Conservation (phyloP, 306 rosid species). For the Cucurbita argyrosperma region DNA sequence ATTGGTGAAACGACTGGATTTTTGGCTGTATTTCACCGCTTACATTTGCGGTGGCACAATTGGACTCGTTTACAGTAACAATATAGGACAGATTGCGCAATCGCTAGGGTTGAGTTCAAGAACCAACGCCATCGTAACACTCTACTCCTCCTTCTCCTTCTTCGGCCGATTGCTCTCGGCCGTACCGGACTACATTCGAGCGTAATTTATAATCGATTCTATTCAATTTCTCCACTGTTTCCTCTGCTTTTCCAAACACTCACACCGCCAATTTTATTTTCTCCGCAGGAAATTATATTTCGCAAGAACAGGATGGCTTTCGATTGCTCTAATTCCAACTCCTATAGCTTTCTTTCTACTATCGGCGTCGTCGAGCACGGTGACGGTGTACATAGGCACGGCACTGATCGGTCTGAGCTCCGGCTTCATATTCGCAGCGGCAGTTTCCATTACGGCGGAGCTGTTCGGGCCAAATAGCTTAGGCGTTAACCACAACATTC, state of each 20-base stretch:
- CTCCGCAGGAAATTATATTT: constrained; percentile 65
- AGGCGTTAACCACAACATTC: constrained; percentile 83
- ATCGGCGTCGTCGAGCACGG: constrained; percentile 32
- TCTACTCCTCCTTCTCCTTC: constrained; percentile 84
- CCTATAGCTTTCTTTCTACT: constrained; percentile 71
- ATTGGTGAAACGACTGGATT: constrained; percentile 50
- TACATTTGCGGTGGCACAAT: constrained; percentile 94
- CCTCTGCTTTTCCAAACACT: background rate
- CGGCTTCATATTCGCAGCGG: constrained; percentile 91
- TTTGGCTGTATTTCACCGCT: constrained; percentile 77
- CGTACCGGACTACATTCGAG: constrained; percentile 66
- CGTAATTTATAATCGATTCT: constrained; percentile 25
- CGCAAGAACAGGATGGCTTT: constrained; percentile 92
- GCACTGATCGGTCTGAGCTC: constrained; percentile 79
- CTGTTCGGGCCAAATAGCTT: constrained; percentile 73
- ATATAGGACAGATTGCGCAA: constrained; percentile 89
- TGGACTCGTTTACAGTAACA: constrained; percentile 92
- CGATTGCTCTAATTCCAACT: constrained; percentile 72
- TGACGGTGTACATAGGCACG: constrained; percentile 44
- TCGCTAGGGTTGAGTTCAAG: constrained; percentile 49
- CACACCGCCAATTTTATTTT: background rate
- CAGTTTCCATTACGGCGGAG: constrained; percentile 83
- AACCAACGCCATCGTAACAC: constrained; percentile 50
- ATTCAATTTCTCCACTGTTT: background rate
- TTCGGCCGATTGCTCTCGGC: constrained; percentile 96